Percentiles rank a stretch among this genome's conserved stretches.
These are phyloP conservation scores for Keithomyces neogunnii DNA, from an alignment of 2,329 filamentous ascomycete genomes.

Conservation along the genomic window DNA sequence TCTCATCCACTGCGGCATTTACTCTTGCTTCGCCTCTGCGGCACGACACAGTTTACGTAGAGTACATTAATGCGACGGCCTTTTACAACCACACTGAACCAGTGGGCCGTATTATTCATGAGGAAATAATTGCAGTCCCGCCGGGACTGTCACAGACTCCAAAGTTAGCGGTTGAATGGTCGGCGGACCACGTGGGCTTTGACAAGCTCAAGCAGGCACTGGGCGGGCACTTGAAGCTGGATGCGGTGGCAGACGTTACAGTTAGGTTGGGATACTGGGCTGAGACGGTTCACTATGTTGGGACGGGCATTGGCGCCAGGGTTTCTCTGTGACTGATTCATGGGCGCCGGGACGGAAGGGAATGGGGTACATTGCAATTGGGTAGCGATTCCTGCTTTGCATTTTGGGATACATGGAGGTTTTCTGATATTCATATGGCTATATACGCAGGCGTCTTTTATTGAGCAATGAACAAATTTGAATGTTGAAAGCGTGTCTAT, in stretches of 20 bases:
- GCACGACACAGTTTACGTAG: constrained; percentile 66
- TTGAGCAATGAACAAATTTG: too few relatives aligned
- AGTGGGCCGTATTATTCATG: constrained; percentile 69
- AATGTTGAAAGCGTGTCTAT: too few relatives aligned
- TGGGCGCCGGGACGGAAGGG: neutral
- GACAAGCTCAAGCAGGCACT: constrained; percentile 72
- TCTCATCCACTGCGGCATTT: constrained; percentile 81
- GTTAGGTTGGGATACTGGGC: constrained; percentile 68
- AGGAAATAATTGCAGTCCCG: constrained; percentile 64
- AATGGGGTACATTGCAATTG: neutral
- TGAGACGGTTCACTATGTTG: constrained; percentile 62
- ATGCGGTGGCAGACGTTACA: constrained; percentile 67
- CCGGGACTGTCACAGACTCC: constrained; percentile 68
- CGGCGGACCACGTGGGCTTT: constrained; percentile 68
- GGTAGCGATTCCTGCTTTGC: neutral
- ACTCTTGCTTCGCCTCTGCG: constrained; percentile 70
- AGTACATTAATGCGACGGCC: constrained; percentile 74
- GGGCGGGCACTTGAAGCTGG: constrained; percentile 70
- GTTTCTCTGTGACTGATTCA: constrained; percentile 20
- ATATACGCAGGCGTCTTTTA: too few relatives aligned
- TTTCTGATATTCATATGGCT: neutral
- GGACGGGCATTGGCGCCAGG: constrained; percentile 61
- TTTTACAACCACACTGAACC: constrained; percentile 74
- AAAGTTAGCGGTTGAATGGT: constrained; percentile 74
- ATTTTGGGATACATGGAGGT: neutral